phyloP scores from a whole-genome alignment of 805 yeast species.

The Hemisphaericaspora nanyangensis region DNA sequence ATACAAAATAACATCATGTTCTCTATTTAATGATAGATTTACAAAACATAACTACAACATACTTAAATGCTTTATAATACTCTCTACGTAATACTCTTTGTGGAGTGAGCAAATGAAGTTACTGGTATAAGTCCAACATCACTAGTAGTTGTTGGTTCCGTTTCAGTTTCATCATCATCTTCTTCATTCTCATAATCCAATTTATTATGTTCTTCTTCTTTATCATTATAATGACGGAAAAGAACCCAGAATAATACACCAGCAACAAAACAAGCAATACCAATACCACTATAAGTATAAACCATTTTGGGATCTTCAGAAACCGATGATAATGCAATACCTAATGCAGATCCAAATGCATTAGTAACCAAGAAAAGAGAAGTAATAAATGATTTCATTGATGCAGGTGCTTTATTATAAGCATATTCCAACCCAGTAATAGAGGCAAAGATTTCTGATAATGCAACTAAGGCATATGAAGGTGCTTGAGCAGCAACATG shows the following conservation, averaged over 20 bases:
- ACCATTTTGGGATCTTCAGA: conserved; percentile 64
- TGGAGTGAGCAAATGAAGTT: conserved; percentile 10
- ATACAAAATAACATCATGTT: too few species aligned
- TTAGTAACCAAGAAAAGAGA: conserved; percentile 61
- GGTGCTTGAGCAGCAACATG: conserved; percentile 68
- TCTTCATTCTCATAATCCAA: conserved; percentile 31
- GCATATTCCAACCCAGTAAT: conserved; percentile 82
- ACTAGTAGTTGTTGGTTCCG: too few species aligned
- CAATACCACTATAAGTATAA: conserved; percentile 65
- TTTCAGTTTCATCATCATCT: conserved; percentile 11
- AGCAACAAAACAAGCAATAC: conserved; percentile 51
- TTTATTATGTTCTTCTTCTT: conserved; percentile 53
- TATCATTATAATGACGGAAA: conserved; percentile 50
- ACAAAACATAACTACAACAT: too few species aligned
- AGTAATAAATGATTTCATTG: conserved; percentile 62
- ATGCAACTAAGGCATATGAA: conserved; percentile 67
- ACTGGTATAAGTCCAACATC: conserved; percentile 16
- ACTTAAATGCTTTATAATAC: too few species aligned
- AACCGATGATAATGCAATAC: conserved; percentile 65
- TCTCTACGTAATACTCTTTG: conserved; percentile 4
- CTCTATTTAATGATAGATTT: too few species aligned
- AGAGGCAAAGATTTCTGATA: conserved; percentile 74
- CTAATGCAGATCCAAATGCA: conserved; percentile 74
- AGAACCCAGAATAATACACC: conserved; percentile 59
- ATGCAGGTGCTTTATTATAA: conserved; percentile 71